These are phyloP conservation scores for Mariannaea elegans DNA, from an alignment of 2,329 filamentous ascomycete species.

Conservation along the genomic window DNA sequence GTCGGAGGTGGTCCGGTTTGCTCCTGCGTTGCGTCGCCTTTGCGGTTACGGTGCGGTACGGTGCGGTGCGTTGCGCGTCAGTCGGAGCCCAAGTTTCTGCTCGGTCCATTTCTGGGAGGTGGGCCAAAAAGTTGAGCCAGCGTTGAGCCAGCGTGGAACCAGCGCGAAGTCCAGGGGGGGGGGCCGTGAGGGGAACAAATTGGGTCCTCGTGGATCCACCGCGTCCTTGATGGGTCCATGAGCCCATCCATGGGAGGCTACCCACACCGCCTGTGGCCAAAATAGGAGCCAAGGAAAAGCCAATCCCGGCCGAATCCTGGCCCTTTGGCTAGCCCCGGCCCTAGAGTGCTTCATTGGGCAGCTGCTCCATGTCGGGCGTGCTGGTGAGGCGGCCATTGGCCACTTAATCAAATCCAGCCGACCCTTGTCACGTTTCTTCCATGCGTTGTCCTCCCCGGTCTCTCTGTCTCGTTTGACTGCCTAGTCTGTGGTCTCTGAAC, in stretches of 20 bases:
- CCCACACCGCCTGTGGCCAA: constrained; percentile 47
- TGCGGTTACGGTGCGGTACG: constrained; percentile 10
- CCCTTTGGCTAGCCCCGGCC: constrained; percentile 57
- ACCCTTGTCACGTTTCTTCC: constrained; percentile 61
- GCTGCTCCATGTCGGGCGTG: constrained; percentile 53
- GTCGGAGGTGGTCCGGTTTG: constrained; percentile 12
- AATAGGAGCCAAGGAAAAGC: constrained; percentile 42
- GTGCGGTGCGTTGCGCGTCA: constrained; percentile 36
- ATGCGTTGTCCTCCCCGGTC: constrained; percentile 56
- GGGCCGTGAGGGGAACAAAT: constrained; percentile 4
- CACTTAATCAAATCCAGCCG: constrained; percentile 59
- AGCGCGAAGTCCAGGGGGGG: constrained; percentile 17
- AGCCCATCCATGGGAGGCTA: constrained; percentile 28
- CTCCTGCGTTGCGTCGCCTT: constrained; percentile 8
- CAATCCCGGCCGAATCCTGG: constrained; percentile 51
- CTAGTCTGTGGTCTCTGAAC: constrained; percentile 9
- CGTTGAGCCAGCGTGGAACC: constrained; percentile 15
- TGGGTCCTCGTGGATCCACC: constrained; percentile 12
- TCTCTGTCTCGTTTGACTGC: constrained; percentile 29
- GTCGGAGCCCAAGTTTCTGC: constrained; percentile 34
- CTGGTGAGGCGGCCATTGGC: constrained; percentile 56
- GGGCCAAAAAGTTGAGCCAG: constrained; percentile 24
- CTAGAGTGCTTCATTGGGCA: constrained; percentile 61
- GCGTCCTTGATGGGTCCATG: constrained; percentile 25
- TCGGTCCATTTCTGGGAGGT: constrained; percentile 35